These are phyloP conservation scores for Cadophora sp. DNA, from an alignment of 2,329 filamentous ascomycete species.

Conservation along the genomic window DNA sequence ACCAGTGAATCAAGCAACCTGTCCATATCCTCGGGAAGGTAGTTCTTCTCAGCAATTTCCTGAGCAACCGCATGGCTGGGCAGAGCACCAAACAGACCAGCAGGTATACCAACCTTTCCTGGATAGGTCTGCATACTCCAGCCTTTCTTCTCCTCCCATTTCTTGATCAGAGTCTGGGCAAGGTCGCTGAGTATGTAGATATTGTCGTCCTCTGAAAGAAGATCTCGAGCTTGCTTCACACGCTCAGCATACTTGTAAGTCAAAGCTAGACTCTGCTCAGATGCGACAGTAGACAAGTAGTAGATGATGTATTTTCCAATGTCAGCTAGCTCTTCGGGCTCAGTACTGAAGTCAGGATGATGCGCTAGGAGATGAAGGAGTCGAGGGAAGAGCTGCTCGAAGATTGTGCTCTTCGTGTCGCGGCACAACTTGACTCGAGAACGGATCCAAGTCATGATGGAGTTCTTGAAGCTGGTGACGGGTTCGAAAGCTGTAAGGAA, in stretches of 20 bases:
- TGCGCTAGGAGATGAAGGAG: conserved; percentile 89
- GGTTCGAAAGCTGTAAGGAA: conserved; percentile 95
- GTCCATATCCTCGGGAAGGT: conserved; percentile 78
- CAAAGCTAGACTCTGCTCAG: conserved; percentile 83
- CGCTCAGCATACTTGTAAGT: conserved; percentile 93
- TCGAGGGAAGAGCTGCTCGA: conserved; percentile 83
- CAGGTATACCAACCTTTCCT: conserved; percentile 80
- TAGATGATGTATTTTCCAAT: conserved; percentile 90
- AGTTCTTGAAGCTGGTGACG: conserved; percentile 71
- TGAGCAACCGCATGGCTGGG: conserved; percentile 80
- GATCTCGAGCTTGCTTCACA: conserved; percentile 88
- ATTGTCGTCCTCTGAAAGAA: conserved; percentile 70
- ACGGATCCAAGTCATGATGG: conserved; percentile 86
- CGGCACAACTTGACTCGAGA: conserved; percentile 75
- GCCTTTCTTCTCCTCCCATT: conserved; percentile 84
- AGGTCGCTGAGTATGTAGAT: conserved; percentile 90
- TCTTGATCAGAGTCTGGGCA: conserved; percentile 79
- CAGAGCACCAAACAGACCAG: conserved; percentile 77
- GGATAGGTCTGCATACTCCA: conserved; percentile 88
- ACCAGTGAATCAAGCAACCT: conserved; percentile 69
- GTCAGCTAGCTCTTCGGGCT: conserved; percentile 74
- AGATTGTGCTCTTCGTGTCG: conserved; percentile 64
- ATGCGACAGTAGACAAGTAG: conserved; percentile 83
- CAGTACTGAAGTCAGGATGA: conserved; percentile 83
- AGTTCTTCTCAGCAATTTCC: conserved; percentile 85